Evolutionary conservation across 2,329 filamentous ascomycete genomes (phyloP), one percentile per base, ranked within the genome.

Genomic region (Fusarium dimerum): DNA sequence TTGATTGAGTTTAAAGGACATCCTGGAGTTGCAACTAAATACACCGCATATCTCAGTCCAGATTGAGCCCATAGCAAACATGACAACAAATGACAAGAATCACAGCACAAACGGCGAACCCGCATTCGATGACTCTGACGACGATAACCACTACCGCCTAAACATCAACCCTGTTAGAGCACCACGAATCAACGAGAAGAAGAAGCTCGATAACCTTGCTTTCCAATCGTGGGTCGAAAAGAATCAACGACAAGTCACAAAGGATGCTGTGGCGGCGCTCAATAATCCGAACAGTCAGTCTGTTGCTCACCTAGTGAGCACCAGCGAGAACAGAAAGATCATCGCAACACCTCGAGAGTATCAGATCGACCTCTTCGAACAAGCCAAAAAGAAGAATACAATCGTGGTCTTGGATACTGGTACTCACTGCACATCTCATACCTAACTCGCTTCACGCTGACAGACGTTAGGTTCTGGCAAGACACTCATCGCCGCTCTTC

Each of bases 341-440:
- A 92, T 94, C 53, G 81, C 85, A 11, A 88, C 85, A 48, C 90
- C 92, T 1, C 82, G 93, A 45, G 91, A 96, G 64, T 99, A 97
- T 66, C 94, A 99, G 69, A 76, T 90, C 12, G 93, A 97, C 67
- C 80, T 99, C 0, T 97, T 94, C 65, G 90, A 97, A 69, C 83
- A 83, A 57, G 93, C 94, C 5, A 96, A 94, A 66, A 67, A 81
- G 47, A 82, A 87, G 61, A 99, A 99, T 66, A 89, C 87, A 8
- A 96, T 99, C 61, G 92, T 94, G 1, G 94, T 99, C 1, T 80
- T 97, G 1, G 92, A 95, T 65, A 97, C 93, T n/a, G 91, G 85
- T 86, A 68, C 47, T 64, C 20, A 26, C 46, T 9, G 11, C 7
- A 15, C 10, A 3, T 6, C 16, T 15, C 5, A 2, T 2, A 4